A percentile compares a stretch with the other conserved stretches of the same genome.
Conservation (phyloP, 306 rosid species). For the Lagenaria siceraria region DNA sequence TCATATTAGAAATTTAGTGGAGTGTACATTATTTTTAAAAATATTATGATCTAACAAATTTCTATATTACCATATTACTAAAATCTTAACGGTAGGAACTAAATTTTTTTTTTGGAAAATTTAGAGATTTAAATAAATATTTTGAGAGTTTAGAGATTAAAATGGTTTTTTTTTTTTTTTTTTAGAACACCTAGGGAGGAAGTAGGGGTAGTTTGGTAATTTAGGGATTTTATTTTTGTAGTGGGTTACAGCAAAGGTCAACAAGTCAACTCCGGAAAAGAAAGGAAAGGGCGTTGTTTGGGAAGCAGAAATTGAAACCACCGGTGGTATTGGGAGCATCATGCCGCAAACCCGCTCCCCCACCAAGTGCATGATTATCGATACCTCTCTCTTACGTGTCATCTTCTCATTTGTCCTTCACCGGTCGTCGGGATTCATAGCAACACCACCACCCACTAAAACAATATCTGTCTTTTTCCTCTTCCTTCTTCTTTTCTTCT, state of each 20-base stretch:
- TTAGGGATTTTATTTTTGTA: background rate
- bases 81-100: too few species aligned
- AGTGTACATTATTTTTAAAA: too few species aligned
- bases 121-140: too few species aligned
- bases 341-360: constrained; percentile 14
- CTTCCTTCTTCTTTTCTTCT: background rate
- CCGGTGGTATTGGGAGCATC: constrained; percentile 27
- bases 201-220: background rate
- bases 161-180: too few species aligned
- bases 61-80: too few species aligned
- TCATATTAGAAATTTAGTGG: too few species aligned
- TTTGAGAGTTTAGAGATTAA: too few species aligned
- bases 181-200: background rate
- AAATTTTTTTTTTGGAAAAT: background rate
- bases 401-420: constrained; percentile 13
- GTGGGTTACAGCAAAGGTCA: constrained; percentile 5
- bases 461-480: constrained; percentile 37
- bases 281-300: background rate
- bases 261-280: constrained; percentile 6
- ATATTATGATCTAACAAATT: too few species aligned
- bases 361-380: constrained; percentile 29
- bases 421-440: constrained; percentile 83
- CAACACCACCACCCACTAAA: constrained; percentile 55
- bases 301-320: constrained; percentile 16
- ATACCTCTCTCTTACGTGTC: constrained; percentile 47